Base-by-base conservation (phyloP, 2,329 filamentous ascomycete species). In the Phialophora macrospora region DNA sequence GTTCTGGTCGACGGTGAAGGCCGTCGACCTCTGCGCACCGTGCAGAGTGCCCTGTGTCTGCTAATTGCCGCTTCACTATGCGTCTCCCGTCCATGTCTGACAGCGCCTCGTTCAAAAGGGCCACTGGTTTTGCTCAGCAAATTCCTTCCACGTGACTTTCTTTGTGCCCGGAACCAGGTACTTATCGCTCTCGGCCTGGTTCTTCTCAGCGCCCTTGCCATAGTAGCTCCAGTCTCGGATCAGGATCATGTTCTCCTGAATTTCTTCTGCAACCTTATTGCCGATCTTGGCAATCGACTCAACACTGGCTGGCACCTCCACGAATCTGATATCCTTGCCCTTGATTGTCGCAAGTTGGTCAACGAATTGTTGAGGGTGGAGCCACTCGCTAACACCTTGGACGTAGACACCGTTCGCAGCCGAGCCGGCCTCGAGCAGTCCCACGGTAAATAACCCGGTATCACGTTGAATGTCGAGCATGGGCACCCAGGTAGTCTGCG, bases 221-320 rank as follows among this genome's bases (percentile, higher is more conserved):
- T 80, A 87, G 68, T 87, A 87, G 0, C 84, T 84, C 32, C 79
- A 82, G 24, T 82, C 78, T 61, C 81, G 77, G 64, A 87, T 74
- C 55, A 87, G 76, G 48, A 80, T 74, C 74, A 85, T 81, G 66
- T 85, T 87, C 74, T 87, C 81, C 38, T 82, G 74, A 72, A 86
- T 63, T 73, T 87, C 85, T 63, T 83, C 77, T 22, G 78, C 77
- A 70, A 76, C 75, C 26, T 77, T 75, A 9, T 79, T 77, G 1
- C 80, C 78, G 68, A 79, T 58, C 22, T 65, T 55, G 7, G 80
- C 79, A n/a, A 71, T 72, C 67, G 79, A 79, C 73, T 79, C 86
- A n/a, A 72, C 72, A 8, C 80, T 79, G 20, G 77, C 75, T 3
- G 80, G 74, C 48, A 80, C 57, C 46, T 68, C 61, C 9, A 56